Conservation (phyloP, 441 rosid genomes). For the Mallotus japonicus region DNA sequence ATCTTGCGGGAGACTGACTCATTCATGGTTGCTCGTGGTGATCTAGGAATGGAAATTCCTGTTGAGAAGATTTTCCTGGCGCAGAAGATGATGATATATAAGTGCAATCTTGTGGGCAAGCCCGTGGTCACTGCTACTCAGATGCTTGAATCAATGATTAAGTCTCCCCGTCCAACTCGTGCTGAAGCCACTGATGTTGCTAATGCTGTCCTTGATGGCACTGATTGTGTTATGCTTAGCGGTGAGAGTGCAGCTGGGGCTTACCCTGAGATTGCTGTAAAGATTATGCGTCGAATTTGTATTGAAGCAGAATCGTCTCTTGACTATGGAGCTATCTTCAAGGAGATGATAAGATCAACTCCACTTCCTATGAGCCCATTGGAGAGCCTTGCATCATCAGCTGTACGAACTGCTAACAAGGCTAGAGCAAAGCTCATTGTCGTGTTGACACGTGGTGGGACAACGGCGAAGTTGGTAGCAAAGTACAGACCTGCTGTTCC, state of each 20-base stretch:
- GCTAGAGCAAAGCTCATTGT: conserved; percentile 83
- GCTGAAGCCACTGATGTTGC: conserved; percentile 97
- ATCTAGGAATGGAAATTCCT: conserved; percentile 96
- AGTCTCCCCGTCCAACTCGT: conserved; percentile 92
- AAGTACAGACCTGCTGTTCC: conserved; percentile 96
- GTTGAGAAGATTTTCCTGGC: conserved; percentile 95
- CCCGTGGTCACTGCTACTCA: conserved; percentile 96
- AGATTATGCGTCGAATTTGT: conserved; percentile 84
- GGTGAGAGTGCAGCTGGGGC: conserved; percentile 96
- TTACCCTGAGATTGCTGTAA: conserved; percentile 86
- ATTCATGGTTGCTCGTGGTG: conserved; percentile 97
- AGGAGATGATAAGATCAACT: conserved; percentile 80
- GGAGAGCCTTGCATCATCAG: conserved; percentile 93
- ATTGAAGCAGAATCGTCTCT: conserved; percentile 88
- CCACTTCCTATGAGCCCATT: conserved; percentile 96
- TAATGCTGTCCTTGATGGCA: conserved; percentile 90
- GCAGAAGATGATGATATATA: conserved; percentile 96
- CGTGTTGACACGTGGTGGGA: conserved; percentile 85
- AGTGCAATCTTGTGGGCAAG: conserved; percentile 88
- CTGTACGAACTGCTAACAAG: conserved; percentile 89
- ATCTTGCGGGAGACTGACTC: conserved; percentile 89
- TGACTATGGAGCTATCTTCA: conserved; percentile 74
- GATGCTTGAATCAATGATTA: conserved; percentile 97
- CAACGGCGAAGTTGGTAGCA: conserved; percentile 86
- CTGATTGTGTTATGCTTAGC: conserved; percentile 92